phyloP scores from a whole-genome alignment of 257 asterid species.

The Fraxinus pennsylvanica region DNA sequence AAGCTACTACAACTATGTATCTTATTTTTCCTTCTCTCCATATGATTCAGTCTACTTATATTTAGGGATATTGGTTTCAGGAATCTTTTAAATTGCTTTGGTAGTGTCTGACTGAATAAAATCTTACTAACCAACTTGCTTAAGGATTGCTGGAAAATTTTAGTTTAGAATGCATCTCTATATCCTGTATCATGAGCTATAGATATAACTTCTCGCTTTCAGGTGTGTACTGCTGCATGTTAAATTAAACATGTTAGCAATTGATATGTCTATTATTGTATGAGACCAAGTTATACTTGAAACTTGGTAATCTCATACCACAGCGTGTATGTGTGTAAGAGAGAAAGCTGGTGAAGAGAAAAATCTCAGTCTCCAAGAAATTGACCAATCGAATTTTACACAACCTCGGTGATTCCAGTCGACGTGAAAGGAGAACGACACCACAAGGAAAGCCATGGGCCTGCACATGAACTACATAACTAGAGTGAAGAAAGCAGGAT shows the following conservation, averaged over 20 bases:
- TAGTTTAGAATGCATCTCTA: background rate
- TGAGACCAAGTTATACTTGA: background rate
- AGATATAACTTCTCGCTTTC: background rate
- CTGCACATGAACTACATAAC: background rate
- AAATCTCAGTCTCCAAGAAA: background rate
- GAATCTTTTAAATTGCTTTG: background rate
- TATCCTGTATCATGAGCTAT: too few species aligned
- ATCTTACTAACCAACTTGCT: too few species aligned
- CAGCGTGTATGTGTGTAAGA: background rate
- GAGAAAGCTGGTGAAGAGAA: background rate
- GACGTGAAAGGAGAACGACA: background rate
- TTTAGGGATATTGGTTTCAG: background rate
- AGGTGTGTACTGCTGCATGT: background rate
- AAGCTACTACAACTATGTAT: too few species aligned
- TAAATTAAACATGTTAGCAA: too few species aligned
- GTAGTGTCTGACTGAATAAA: background rate
- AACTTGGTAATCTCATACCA: background rate
- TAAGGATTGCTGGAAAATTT: too few species aligned
- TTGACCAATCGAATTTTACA: background rate
- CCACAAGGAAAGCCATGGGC: background rate
- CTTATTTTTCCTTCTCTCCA: too few species aligned
- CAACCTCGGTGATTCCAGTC: conserved; percentile 6
- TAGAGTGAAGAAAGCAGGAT: background rate
- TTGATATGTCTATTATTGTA: too few species aligned
- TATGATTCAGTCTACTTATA: too few species aligned